phyloP scores from a whole-genome alignment of 2,329 filamentous ascomycete genomes.

The Penicillium verrucosum region DNA sequence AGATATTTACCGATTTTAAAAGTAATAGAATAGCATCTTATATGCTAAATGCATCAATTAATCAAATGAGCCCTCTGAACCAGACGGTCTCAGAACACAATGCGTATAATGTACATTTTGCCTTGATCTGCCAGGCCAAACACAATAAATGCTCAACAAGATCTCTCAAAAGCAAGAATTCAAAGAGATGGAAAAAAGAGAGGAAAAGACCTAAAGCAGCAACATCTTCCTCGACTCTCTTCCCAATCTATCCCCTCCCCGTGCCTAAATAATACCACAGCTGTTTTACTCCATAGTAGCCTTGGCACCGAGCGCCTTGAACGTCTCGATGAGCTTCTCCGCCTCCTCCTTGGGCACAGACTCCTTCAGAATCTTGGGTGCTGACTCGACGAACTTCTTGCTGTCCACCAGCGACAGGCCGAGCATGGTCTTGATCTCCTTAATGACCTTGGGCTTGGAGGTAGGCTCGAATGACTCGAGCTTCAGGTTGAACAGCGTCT shows the following conservation, averaged over 20 bases:
- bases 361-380: conserved; percentile 98
- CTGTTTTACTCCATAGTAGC: conserved; percentile 78
- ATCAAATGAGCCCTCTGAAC: conserved; percentile 23
- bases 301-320: conserved; percentile 90
- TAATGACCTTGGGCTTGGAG: conserved; percentile 98
- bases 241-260: conserved; percentile 7
- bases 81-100: conserved; percentile 24
- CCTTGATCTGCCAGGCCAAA: conserved; percentile 26
- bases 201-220: not conserved
- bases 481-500: conserved; percentile 97
- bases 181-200: conserved; percentile 14
- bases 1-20: not conserved
- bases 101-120: conserved; percentile 41
- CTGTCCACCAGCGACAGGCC: conserved; percentile 95
- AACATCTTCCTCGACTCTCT: not conserved
- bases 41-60: conserved; percentile 29
- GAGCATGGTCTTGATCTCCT: conserved; percentile 96
- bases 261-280: conserved; percentile 10
- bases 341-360: conserved; percentile 97
- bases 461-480: conserved; percentile 82
- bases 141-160: conserved; percentile 19
- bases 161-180: conserved; percentile 20
- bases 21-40: not conserved
- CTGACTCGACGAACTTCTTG: conserved; percentile 99
- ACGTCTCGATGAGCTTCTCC: conserved; percentile 92